Base-by-base conservation (phyloP, 768 basidiomycete species). In the Suillus discolor region DNA sequence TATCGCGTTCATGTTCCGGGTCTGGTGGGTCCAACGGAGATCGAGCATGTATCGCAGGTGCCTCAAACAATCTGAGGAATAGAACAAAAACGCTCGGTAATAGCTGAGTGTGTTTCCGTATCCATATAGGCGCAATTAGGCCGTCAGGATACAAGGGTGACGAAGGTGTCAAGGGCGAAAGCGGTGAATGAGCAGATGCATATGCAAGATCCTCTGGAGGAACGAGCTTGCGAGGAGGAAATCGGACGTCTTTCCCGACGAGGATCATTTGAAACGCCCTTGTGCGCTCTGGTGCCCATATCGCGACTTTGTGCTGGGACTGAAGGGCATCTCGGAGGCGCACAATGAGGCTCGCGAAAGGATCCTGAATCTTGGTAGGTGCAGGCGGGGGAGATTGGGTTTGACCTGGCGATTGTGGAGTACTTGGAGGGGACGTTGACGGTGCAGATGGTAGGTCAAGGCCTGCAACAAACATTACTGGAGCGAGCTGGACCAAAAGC, bases 61-160 rank as follows among this genome's bases (percentile, higher is more conserved):
- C 79, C 74, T 98, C 96, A 72, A 83, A 95, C 66, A 99, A 82
- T 63, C 93, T 87, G 63, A 93, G 79, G 75, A 98, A 97, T 66
- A 97, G 82, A 11, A 99, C 92, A 76, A 98, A 97, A 0, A 98
- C 96, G 28, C 93, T 90, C 0, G 97, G 97, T 0, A 98, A 79
- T 39, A 97, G 88, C 1, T 93, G 88, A 0, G 93, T 93, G 72
- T 99, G 97, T 77, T 99, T 99, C 53, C 96, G 85, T 41, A 99
- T 89, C 97, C 97, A 99, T 74, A 99, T 94, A 1, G 97, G 97
- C 3, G 97, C 95, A 62, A 99, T 94, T 62, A 99, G 79, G 0
- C 97, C 97, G 73, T 99, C 97, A 0, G 97, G 97, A 76, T 94
- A 87, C 11, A 97, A 81, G 0, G 97, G 97, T 0, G 96, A 97